phyloP scores from a whole-genome alignment of 2,329 filamentous ascomycete species.

The Cytospora chrysosperma region DNA sequence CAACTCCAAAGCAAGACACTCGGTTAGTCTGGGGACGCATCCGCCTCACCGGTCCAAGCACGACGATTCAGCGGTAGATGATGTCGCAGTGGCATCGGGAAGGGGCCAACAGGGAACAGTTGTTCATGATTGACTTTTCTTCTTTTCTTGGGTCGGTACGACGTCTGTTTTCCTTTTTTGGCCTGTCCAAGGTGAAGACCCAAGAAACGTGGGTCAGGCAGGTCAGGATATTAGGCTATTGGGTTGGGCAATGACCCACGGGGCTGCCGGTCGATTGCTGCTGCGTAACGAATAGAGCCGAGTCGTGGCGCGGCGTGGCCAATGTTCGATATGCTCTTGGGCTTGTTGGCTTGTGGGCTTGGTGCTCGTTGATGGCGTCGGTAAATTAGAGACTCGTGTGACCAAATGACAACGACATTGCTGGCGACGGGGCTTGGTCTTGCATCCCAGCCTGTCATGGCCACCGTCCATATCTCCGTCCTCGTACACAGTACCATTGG shows the following conservation, averaged over 20 bases:
- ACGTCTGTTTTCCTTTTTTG: too few relatives aligned
- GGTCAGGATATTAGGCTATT: background rate
- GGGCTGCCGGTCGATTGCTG: background rate
- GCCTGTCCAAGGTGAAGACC: constrained; percentile 17
- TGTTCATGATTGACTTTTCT: background rate
- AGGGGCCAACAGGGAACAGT: background rate
- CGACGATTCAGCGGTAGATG: background rate
- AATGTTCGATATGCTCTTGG: background rate
- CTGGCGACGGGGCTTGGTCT: background rate
- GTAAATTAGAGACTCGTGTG: background rate
- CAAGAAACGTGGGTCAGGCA: constrained; percentile 14
- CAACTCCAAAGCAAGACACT: background rate
- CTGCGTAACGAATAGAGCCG: background rate
- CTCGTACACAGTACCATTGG: background rate
- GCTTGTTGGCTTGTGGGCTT: too few relatives aligned
- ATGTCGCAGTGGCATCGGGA: background rate
- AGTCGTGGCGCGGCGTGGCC: constrained; percentile 3
- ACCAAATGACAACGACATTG: constrained; percentile 1
- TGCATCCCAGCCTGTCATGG: constrained; percentile 14
- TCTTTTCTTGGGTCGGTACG: background rate
- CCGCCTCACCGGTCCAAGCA: constrained; percentile 12
- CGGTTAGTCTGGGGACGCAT: constrained; percentile 3
- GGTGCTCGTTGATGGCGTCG: background rate
- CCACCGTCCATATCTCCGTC: too few relatives aligned
- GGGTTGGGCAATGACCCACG: background rate